These are phyloP conservation scores for Ceratocystis cacaofunesta DNA, from an alignment of 2,329 filamentous ascomycete genomes.

Conservation along the genomic window DNA sequence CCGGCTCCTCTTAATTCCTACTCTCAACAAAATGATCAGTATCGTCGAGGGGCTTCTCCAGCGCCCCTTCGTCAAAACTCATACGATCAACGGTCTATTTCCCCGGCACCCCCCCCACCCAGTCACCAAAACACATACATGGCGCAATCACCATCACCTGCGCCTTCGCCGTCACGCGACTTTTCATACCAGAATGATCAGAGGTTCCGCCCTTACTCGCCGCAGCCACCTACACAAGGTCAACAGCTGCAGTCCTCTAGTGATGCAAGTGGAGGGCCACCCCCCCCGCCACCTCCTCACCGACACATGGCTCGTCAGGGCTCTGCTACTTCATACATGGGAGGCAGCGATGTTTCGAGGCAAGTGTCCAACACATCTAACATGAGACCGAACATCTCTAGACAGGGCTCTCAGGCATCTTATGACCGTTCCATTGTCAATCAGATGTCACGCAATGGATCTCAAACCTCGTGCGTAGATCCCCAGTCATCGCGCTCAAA, in stretches of 20 bases:
- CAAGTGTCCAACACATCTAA: constrained; percentile 18
- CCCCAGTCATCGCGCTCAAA: constrained; percentile 5
- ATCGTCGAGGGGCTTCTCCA: constrained; percentile 22
- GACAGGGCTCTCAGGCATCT: constrained; percentile 29
- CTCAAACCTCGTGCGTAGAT: constrained; percentile 24
- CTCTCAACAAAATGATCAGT: constrained; percentile 19
- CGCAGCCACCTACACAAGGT: constrained; percentile 15
- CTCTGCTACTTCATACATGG: constrained; percentile 27
- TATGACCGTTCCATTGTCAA: constrained; percentile 22
- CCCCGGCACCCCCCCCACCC: constrained; percentile 17
- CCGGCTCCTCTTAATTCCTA: constrained; percentile 24
- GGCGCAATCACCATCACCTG: constrained; percentile 23
- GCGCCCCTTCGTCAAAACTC: constrained; percentile 16
- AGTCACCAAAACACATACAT: constrained; percentile 15
- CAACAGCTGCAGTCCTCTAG: constrained; percentile 16
- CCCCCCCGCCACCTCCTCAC: constrained; percentile 73
- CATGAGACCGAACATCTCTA: constrained; percentile 21
- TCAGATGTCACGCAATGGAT: constrained; percentile 23
- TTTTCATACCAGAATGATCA: constrained; percentile 25
- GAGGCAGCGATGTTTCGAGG: constrained; percentile 19
- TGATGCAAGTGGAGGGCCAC: constrained; percentile 42
- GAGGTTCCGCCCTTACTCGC: constrained; percentile 17
- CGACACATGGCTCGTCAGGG: constrained; percentile 41
- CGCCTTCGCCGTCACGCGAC: constrained; percentile 26
- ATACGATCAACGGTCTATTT: constrained; percentile 16